Conservation (phyloP, 2,329 filamentous ascomycete species). For the Fusarium dimerum region DNA sequence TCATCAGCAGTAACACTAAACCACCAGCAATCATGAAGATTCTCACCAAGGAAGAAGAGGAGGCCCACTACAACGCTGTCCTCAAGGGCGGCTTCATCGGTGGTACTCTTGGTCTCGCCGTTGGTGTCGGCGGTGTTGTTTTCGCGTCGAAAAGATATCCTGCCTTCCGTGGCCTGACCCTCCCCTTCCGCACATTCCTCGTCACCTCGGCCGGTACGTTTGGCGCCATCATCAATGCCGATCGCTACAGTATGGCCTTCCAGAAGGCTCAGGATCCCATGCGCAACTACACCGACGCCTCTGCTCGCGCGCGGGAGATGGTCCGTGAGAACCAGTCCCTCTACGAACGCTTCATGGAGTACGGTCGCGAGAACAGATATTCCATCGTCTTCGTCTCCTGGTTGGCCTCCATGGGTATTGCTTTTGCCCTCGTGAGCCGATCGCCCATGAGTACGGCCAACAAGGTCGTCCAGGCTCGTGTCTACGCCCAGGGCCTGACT, state of each 20-base stretch:
- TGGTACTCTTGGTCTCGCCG: conserved; percentile 64
- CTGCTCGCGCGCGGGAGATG: conserved; percentile 56
- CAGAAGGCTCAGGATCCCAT: conserved; percentile 70
- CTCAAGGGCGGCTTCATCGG: conserved; percentile 78
- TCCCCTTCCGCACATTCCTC: conserved; percentile 91
- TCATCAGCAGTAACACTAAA: conserved; percentile 4
- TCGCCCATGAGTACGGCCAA: conserved; percentile 74
- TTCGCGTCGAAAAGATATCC: conserved; percentile 70
- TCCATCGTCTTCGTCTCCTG: conserved; percentile 80
- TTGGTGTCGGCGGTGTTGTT: conserved; percentile 69
- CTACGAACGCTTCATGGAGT: conserved; percentile 65
- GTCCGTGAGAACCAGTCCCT: conserved; percentile 57
- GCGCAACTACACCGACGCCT: conserved; percentile 64
- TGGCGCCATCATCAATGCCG: conserved; percentile 83
- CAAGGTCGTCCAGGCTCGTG: conserved; percentile 91
- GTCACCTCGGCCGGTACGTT: conserved; percentile 82
- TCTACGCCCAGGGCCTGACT: conserved; percentile 90
- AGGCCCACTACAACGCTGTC: conserved; percentile 79
- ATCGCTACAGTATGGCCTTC: conserved; percentile 65
- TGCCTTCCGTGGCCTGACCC: conserved; percentile 76
- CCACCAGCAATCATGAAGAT: conserved; percentile 76
- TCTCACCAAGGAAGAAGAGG: conserved; percentile 90
- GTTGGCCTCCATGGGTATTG: conserved; percentile 76
- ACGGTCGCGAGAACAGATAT: conserved; percentile 81
- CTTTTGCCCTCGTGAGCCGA: conserved; percentile 74